These are phyloP conservation scores for Fragosphaeria purpurea DNA, from an alignment of 2,329 filamentous ascomycete genomes.

Conservation along the genomic window DNA sequence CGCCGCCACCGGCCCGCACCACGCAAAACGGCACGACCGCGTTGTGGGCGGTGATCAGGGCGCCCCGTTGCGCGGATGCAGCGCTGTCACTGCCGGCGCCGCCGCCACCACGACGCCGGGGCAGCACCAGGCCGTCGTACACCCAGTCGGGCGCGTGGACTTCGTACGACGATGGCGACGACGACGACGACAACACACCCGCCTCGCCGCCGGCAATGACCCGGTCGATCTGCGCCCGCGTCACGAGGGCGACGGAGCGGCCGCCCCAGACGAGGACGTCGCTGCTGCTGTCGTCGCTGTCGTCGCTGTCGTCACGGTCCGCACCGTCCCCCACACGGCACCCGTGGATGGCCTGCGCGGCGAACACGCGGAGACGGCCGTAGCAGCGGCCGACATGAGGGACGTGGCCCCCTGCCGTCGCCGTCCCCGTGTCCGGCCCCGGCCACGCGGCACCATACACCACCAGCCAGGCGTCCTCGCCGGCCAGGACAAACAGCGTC, in stretches of 20 bases:
- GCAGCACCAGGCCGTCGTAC: constrained; percentile 53
- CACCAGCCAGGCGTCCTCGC: constrained; percentile 49
- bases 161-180: constrained; percentile 23
- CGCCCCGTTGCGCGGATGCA: too few relatives aligned
- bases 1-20: not conserved
- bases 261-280: constrained; percentile 62
- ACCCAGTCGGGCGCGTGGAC: constrained; percentile 63
- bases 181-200: not conserved
- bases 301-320: not conserved
- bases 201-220: constrained; percentile 21
- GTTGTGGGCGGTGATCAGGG: constrained; percentile 77
- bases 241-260: constrained; percentile 39
- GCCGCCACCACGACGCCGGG: constrained; percentile 14
- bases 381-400: constrained; percentile 12
- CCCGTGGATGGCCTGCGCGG: constrained; percentile 64
- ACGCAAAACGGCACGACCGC: constrained; percentile 49
- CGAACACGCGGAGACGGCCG: constrained; percentile 45
- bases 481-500: constrained; percentile 35
- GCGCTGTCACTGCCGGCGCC: constrained; percentile 23
- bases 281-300: constrained; percentile 6
- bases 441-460: constrained; percentile 34
- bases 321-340: constrained; percentile 36
- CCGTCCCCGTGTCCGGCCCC: not conserved
- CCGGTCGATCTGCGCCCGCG: constrained; percentile 21
- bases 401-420: not conserved